These are phyloP conservation scores for Lantana camara DNA, from an alignment of 257 asterid genomes.

Conservation along the genomic window DNA sequence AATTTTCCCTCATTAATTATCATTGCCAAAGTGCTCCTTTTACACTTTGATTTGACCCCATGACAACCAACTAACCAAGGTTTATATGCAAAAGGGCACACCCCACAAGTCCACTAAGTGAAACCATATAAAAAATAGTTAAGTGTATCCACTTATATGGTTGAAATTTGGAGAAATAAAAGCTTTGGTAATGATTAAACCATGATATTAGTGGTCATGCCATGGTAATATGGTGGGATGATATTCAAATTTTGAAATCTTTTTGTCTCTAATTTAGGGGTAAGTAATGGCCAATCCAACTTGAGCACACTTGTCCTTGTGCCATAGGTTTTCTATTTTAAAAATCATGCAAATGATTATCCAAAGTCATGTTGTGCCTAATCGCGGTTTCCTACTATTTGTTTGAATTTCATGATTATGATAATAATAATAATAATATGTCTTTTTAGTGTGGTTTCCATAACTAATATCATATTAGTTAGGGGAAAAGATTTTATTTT, in stretches of 20 bases:
- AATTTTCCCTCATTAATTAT: too few relatives aligned
- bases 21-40: background rate
- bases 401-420: background rate
- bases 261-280: constrained; percentile 4
- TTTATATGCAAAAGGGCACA: background rate
- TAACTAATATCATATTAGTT: too few relatives aligned
- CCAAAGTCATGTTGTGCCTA: constrained; percentile 3
- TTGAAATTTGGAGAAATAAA: constrained; percentile 1
- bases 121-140: constrained; percentile 1
- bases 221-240: constrained; percentile 7
- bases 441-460: too few relatives aligned
- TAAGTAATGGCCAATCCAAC: constrained; percentile 14
- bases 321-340: background rate
- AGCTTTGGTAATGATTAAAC: constrained; percentile 18
- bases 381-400: background rate
- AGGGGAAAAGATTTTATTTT: too few relatives aligned
- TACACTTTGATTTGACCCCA: background rate
- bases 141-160: background rate
- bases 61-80: background rate
- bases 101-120: constrained; percentile 28
- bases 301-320: constrained; percentile 14
- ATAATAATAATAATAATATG: too few relatives aligned
- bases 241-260: constrained; percentile 30
- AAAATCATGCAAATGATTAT: background rate
- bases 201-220: constrained; percentile 28